Evolutionary conservation across 2,329 filamentous ascomycete genomes (phyloP).

Genomic region (Pseudodiploospora longispora): DNA sequence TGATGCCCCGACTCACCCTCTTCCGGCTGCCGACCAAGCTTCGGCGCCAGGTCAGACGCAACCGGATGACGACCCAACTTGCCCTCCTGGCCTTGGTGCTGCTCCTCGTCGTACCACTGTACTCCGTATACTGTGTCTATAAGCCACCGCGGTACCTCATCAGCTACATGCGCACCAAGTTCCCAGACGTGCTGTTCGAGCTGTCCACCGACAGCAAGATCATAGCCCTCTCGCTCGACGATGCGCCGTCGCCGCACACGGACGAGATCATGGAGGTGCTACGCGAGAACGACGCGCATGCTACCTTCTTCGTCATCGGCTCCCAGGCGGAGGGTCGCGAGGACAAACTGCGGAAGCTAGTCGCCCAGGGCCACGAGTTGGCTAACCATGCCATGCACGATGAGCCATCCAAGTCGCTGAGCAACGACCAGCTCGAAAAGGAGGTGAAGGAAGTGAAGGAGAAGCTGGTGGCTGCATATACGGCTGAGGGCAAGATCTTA

Average conservation of each 20-base stretch:
- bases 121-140: slow-evolving; percentile 63
- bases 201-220: slow-evolving; percentile 51
- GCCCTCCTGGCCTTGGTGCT: slow-evolving; percentile 28
- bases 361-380: slow-evolving; percentile 61
- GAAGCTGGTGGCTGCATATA: slow-evolving; percentile 51
- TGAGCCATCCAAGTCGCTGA: slow-evolving; percentile 60
- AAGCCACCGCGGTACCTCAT: slow-evolving; percentile 70
- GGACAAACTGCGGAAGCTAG: slow-evolving; percentile 45
- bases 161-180: slow-evolving; percentile 58
- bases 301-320: slow-evolving; percentile 87
- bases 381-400: slow-evolving; percentile 89
- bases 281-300: slow-evolving; percentile 56
- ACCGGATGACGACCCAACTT: slow-evolving; percentile 48
- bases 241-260: slow-evolving; percentile 70
- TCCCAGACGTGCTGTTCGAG: slow-evolving; percentile 75
- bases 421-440: slow-evolving; percentile 46
- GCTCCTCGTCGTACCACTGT: slow-evolving; percentile 30
- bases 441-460: slow-evolving; percentile 60
- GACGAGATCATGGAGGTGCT: slow-evolving; percentile 61
- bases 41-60: slow-evolving; percentile 48
- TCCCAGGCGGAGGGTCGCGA: slow-evolving; percentile 57
- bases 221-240: slow-evolving; percentile 79
- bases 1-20: slow-evolving; percentile 35
- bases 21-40: slow-evolving; percentile 49
- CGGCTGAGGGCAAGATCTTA: slow-evolving; percentile 32